These are phyloP conservation scores for Teunomyces funiuensis DNA, from an alignment of 805 yeast genomes.

Conservation along the genomic window DNA sequence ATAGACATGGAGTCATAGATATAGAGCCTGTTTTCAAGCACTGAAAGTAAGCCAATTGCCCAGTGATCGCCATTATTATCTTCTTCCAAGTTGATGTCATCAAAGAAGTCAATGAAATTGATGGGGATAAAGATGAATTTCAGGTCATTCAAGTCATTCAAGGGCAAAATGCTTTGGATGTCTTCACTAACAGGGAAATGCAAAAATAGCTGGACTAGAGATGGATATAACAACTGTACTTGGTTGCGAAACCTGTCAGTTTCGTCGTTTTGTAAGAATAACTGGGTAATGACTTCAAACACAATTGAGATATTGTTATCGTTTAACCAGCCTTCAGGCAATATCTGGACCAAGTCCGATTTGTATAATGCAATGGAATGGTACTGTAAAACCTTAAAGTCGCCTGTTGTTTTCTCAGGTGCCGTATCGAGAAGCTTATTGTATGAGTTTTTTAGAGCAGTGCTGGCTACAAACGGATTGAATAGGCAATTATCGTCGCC, in stretches of 20 bases:
- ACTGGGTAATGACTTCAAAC: constrained; percentile 46
- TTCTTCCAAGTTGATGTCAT: constrained; percentile 44
- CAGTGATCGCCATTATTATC: constrained; percentile 76
- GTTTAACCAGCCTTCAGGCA: constrained; percentile 71
- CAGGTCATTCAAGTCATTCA: constrained; percentile 31
- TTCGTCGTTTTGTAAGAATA: constrained; percentile 18
- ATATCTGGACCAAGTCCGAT: constrained; percentile 56
- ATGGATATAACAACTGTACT: constrained; percentile 48
- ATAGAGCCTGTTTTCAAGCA: constrained; percentile 47
- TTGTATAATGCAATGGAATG: constrained; percentile 58
- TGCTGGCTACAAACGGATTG: constrained; percentile 14
- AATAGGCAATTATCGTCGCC: not conserved
- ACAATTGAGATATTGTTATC: constrained; percentile 67
- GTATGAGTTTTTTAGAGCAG: constrained; percentile 20
- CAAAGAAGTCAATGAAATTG: constrained; percentile 52
- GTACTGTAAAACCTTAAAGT: constrained; percentile 44
- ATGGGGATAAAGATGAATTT: constrained; percentile 64
- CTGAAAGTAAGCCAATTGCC: constrained; percentile 59
- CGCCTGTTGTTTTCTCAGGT: constrained; percentile 14
- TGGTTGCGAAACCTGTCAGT: constrained; percentile 18
- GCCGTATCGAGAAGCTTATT: constrained; percentile 13
- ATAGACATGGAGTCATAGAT: constrained; percentile 59
- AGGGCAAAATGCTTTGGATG: constrained; percentile 34
- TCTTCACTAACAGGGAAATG: constrained; percentile 45
- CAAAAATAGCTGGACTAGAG: constrained; percentile 61